Conservation (phyloP, 1,139 yeast species). For the Debaryomyces robertsiae region DNA sequence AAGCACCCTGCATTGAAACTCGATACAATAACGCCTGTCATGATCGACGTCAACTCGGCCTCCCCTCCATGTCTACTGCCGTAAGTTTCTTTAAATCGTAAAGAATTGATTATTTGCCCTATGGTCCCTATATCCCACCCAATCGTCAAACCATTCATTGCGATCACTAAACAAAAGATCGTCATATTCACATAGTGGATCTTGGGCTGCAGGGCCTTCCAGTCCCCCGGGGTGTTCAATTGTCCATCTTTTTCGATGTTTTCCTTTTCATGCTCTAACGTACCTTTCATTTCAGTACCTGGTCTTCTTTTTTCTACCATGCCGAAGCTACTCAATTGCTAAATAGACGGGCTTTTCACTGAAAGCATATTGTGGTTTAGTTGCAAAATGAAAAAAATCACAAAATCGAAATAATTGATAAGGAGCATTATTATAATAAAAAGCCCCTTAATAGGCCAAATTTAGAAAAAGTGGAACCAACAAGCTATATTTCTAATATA, state of each 20-base stretch:
- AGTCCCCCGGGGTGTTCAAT: background rate
- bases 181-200: conserved; percentile 8
- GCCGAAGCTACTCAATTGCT: too few relatives aligned
- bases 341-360: too few relatives aligned
- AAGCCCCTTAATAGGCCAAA: conserved; percentile 2
- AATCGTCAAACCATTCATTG: conserved; percentile 27
- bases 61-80: background rate
- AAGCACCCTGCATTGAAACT: conserved; percentile 33
- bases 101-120: conserved; percentile 23
- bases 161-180: conserved; percentile 12
- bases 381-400: conserved; percentile 8
- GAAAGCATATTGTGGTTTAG: conserved; percentile 4
- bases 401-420: conserved; percentile 8
- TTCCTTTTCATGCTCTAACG: conserved; percentile 3
- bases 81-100: conserved; percentile 11
- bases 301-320: too few relatives aligned
- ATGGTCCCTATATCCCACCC: conserved; percentile 43
- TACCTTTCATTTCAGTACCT: conserved; percentile 4
- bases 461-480: background rate
- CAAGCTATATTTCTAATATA: background rate
- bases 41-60: conserved; percentile 7
- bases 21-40: conserved; percentile 28
- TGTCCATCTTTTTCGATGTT: conserved; percentile 2
- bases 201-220: background rate
- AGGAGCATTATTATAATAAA: conserved; percentile 4